Base-by-base conservation (phyloP, 176 grass and related monocot species). In the Oryza meyeriana region DNA sequence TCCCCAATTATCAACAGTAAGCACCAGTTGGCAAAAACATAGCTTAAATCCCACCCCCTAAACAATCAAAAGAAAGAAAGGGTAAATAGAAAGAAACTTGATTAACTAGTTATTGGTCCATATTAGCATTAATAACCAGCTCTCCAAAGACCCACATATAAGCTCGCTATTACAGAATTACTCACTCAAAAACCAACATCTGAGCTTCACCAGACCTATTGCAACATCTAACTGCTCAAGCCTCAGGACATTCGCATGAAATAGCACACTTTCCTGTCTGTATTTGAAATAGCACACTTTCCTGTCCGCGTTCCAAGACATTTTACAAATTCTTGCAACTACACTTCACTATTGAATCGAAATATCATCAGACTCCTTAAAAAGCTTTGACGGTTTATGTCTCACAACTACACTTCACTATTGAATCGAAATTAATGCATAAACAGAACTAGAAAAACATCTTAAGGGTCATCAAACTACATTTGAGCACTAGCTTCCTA, bases 211-310 rank as follows among this genome's bases (percentile, higher is more conserved):
- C 25, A 52, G 48, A 27, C 32, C 39, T 55, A 85, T 18, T 10
- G 61, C 62, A 80, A 52, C 8, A 75, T 69, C 13, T 42, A 81
- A 44, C 39, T 72, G 26, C 35, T 71, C 36, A 81, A 72, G 11
- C 41, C 63, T 68, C 11, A 20, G 30, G 13, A 74, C 28, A 40
- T 66, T 3, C 32, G 7, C 30, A 18, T 28, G n/a, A n/a, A n/a
- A n/a, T n/a, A n/a, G n/a, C n/a, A n/a, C n/a, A n/a, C n/a, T n/a
- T n/a, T n/a, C n/a, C n/a, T n/a, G n/a, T n/a, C n/a, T n/a, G n/a
- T n/a, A n/a, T n/a, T n/a, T 45, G 50, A 12, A 11, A 75, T 14
- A 52, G 12, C 36, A 80, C 11, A 22, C 13, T 6, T 31, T 58
- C 1, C 48, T 62, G 13, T 0, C 14, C 6, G 4, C 39, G 36